Evolutionary conservation across 768 basidiomycete genomes (phyloP), one percentile per base, ranked within the genome.

Genomic region (Podaxis sp.): DNA sequence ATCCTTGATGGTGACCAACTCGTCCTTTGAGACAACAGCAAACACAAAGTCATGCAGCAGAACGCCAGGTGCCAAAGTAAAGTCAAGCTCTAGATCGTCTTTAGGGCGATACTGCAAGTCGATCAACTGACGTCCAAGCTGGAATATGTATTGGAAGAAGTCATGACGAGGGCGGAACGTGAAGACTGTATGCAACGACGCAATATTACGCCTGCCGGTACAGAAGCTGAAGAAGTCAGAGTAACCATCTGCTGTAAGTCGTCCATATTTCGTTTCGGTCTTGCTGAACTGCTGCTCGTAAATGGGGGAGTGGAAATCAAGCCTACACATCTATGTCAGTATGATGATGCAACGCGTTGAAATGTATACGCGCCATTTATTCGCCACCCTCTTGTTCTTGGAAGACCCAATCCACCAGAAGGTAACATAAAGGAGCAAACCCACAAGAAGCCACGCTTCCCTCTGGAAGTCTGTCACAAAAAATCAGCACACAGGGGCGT

Each of bases 201-300:
- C 75, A 58, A 94, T 70, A 64, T 84, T 86, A 61, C 90, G 88
- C 62, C 95, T 79, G 57, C 95, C 95, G 2, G 93, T 94, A 44
- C 92, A 92, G 75, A 90, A 97, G 69, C 81, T 80, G 77, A 93
- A 91, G 69, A 86, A 90, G 75, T 93, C 91, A 2, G 86, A 80
- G 66, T 87, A 78, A 18, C 91, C 92, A 66, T 94, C 93, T 42
- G 78, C 59, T 36, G 80, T 79, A 52, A 89, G 73, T 25, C 42
- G n/a, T 9, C 83, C 84, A 4, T 75, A 75, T 37, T 76, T 77
- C 7, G 80, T 76, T 23, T 71, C 66, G 1, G 92, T 88, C 50
- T 76, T 80, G 10, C 91, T 86, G 76, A 97, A 97, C 72, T 96
- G 93, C 37, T 81, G 72, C 48, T 79, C 71, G 61, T 89, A 81